These are phyloP conservation scores for Fusarium sp. DNA, from an alignment of 2,329 filamentous ascomycete species.

Conservation along the genomic window DNA sequence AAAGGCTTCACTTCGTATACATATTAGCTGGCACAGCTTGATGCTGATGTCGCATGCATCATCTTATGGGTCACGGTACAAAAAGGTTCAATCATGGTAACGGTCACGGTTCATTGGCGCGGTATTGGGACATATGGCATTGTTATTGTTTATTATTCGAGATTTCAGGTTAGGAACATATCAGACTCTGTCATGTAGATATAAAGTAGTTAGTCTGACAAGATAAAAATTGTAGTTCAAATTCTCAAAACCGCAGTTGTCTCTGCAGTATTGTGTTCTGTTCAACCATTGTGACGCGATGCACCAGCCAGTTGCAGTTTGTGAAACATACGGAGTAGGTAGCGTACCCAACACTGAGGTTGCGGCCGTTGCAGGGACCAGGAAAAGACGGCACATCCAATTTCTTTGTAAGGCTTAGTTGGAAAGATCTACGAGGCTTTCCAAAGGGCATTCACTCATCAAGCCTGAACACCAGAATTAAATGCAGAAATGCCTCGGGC, in stretches of 20 bases:
- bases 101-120: conserved; percentile 27
- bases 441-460: background rate
- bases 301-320: background rate
- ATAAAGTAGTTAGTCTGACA: conserved; percentile 13
- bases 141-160: conserved; percentile 11
- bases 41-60: conserved; percentile 38
- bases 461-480: background rate
- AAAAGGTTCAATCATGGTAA: conserved; percentile 38
- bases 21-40: conserved; percentile 39
- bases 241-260: background rate
- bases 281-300: background rate
- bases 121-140: conserved; percentile 29
- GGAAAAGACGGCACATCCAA: background rate
- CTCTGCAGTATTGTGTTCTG: background rate
- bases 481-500: background rate
- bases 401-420: conserved; percentile 1
- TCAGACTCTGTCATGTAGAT: conserved; percentile 7
- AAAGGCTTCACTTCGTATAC: conserved; percentile 38
- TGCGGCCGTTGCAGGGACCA: conserved; percentile 12
- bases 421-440: conserved; percentile 4
- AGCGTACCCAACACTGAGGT: background rate
- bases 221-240: conserved; percentile 19
- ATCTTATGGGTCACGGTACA: conserved; percentile 43
- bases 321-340: conserved; percentile 11
- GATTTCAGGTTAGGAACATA: conserved; percentile 2